Evolutionary conservation across 768 basidiomycete genomes (phyloP), one percentile per base, ranked within the genome.

Genomic region (Agaricus blazei): DNA sequence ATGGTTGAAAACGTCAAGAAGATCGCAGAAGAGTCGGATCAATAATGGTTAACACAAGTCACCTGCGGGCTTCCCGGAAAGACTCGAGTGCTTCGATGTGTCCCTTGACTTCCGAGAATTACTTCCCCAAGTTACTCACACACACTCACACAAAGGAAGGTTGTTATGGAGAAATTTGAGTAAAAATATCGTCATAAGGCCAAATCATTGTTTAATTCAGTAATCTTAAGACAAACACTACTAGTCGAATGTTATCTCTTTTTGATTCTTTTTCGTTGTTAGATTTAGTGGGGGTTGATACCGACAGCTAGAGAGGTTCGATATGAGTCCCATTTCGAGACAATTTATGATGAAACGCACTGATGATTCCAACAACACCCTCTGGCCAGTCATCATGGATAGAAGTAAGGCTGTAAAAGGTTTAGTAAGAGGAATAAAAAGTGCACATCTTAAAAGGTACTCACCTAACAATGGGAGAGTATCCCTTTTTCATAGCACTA

Each of bases 381-480:
- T 50, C 48, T 44, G 54, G 54, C 54, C 54, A 56, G 23, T 56
- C 54, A 26, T 56, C 54, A 9, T 56, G 54, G 36, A 56, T 56
- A 37, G 54, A 56, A 42, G 48, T 44, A 12, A 56, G 31, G 12
- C 54, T 56, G 24, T 19, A 3, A 11, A 14, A 24, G 19, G 11
- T 4, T 56, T 8, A 50, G 54, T 19, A 19, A 37, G 31, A 29
- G 36, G 28, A 38, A 3, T 7, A 23, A 19, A 7, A 24, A 34
- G 9, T 27, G n/a, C 3, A 3, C 27, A 2, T 23, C 47, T 14
- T 29, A 14, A 41, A 15, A 58, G 11, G 2, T 3, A 60, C 63
- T 54, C 37, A 69, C 68, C 66, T 63, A 4, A 70, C 58, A 9
- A 70, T 59, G 31, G 67, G 66, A 49, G 63, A 63, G 48, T 65